Conservation (phyloP, 441 rosid species). For the Eruca vesicaria region DNA sequence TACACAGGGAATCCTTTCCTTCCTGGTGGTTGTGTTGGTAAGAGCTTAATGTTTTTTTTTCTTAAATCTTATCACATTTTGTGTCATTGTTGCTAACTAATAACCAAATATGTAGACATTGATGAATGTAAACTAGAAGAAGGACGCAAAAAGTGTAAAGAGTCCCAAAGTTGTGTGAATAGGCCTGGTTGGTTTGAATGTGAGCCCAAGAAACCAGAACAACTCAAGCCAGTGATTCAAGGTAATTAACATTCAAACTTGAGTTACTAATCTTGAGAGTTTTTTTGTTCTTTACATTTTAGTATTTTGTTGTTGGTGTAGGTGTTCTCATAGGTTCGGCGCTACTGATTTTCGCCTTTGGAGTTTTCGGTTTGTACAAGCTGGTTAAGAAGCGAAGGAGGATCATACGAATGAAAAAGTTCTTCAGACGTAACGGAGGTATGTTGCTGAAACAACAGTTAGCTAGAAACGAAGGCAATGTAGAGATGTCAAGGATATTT, state of each 20-base stretch:
- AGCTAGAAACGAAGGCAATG: conserved; percentile 20
- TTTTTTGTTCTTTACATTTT: background rate
- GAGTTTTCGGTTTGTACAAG: conserved; percentile 18
- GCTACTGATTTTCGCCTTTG: conserved; percentile 4
- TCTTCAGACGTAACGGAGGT: conserved; percentile 45
- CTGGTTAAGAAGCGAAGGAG: background rate
- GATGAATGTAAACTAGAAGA: conserved; percentile 22
- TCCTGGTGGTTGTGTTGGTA: conserved; percentile 44
- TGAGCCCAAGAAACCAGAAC: conserved; percentile 8
- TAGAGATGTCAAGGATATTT: conserved; percentile 39
- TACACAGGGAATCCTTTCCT: conserved; percentile 46
- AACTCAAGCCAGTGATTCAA: conserved; percentile 23
- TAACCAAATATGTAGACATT: conserved; percentile 4
- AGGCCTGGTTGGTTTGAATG: background rate
- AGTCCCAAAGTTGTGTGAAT: conserved; percentile 18
- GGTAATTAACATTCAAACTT: background rate
- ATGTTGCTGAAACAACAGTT: conserved; percentile 35
- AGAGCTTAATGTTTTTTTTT: background rate
- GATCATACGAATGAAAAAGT: background rate
- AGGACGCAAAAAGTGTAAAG: conserved; percentile 2
- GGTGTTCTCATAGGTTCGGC: conserved; percentile 29
- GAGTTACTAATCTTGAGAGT: background rate
- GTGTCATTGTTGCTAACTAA: background rate
- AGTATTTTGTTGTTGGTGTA: background rate
- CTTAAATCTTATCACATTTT: background rate